Base-by-base conservation (phyloP, 768 basidiomycete genomes). In the Amanita phalloides region DNA sequence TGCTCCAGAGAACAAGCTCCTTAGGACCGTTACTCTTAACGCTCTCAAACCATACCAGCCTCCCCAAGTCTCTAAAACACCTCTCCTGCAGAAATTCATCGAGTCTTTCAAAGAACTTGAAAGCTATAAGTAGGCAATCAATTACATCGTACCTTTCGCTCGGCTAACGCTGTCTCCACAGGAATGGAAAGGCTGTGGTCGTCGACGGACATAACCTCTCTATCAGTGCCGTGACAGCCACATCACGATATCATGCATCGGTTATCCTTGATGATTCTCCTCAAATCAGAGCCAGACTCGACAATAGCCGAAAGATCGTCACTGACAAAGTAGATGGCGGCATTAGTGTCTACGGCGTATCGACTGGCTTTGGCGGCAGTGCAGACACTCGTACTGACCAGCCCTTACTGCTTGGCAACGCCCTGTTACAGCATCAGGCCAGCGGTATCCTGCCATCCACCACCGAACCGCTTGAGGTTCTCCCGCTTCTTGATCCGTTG, bases 341-440 rank as follows among this genome's bases (percentile, higher is more conserved):
- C 8, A 74, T 78, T 48, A 86, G 84, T 56, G 75, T 93, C 17
- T 93, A 93, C 57, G 90, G 90, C 21, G 84, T 92, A 38, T 85
- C 85, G 2, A 79, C 76, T 33, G 90, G 90, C 43, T 93, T 89
- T 59, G 90, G 90, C 37, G 90, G 89, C n/a, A 86, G 83, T 58
- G 90, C 90, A 9, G 85, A 90, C 63, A 91, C 89, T 1, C 79
- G 90, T 20, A 92, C 90, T 0, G 76, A 82, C 56, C 70, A 87
- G 48, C 81, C 87, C 20, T 62, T 85, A 54, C 69, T 82, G 8
- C 81, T 93, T 25, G 89, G 86, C 20, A 76, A 81, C 55, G 84
- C 86, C n/a, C 77, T 91, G n/a, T 72, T 91, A 25, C 89, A 92
- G 61, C 86, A 89, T 60, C 86, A 90, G 60, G 86, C 90, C 54